Evolutionary conservation across 2,329 filamentous ascomycete genomes (phyloP), one percentile per base, ranked within the genome.

Genomic region (Stagonosporopsis vannaccii): DNA sequence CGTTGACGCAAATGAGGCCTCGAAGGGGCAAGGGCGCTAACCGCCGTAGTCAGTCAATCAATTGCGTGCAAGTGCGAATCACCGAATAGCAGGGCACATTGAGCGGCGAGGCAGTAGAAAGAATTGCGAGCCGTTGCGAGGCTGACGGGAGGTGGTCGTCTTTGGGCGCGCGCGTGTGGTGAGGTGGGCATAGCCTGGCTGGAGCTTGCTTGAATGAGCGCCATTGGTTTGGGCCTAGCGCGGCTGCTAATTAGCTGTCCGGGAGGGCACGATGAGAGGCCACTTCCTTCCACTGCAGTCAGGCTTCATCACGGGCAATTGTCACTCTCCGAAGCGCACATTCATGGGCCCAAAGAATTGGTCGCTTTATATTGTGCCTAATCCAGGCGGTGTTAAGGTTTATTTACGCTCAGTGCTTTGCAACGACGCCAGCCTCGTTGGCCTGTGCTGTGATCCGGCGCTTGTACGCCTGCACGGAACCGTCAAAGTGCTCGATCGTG

Each of bases 381-480:
- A 25, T 51, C 15, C 15, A 20, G 13, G 19, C 20, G 2, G 5
- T 33, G 43, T n/a, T n/a, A n/a, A n/a, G n/a, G n/a, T 23, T 28
- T 33, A 23, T 32, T 15, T 7, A 26, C 17, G 20, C 56, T 66
- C 82, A 77, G 56, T 78, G 75, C 60, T 73, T 73, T 74, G 87
- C 86, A 53, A 93, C 95, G 37, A 97, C 93, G 66, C 95, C 95
- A 42, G 90, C 88, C 50, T 89, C 89, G 75, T 96, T 89, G 20
- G 94, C 94, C 79, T 97, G 93, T 13, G 91, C 89, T 17, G 87
- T 86, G 71, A 99, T 97, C 77, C 91, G 88, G 86, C 93, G 97
- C 88, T 99, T 99, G 82, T 99, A 99, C 60, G 91, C 88, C 79
- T 97, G 91, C 48, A 99, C 93, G 68, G 96, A 93, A 30, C 95